Percentiles rank a stretch among this genome's conserved stretches.
Evolutionary conservation across 306 rosid genomes (phyloP).

Genomic region (Mimosa bimucronata): DNA sequence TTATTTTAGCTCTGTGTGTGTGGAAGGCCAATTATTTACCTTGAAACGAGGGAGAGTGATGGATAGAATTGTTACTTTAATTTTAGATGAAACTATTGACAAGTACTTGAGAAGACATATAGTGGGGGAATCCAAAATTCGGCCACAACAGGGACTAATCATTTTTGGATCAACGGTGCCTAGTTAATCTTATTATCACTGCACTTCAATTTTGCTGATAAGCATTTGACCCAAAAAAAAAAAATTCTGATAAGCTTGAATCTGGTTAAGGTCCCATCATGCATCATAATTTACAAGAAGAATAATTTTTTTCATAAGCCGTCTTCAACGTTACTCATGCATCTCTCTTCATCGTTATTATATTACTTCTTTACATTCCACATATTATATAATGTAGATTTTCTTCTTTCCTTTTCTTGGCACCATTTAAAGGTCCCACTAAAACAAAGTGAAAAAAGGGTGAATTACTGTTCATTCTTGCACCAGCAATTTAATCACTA

Average conservation of each 20-base stretch:
- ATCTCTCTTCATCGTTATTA: background rate
- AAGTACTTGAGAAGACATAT: background rate
- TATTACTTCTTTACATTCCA: background rate
- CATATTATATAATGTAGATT: background rate
- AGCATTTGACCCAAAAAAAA: no score
- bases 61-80: background rate
- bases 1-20: background rate
- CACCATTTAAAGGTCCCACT: slow-evolving; percentile 15
- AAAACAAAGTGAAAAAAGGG: background rate
- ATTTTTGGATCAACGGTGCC: background rate
- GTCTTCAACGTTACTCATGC: slow-evolving; percentile 14
- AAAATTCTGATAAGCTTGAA: background rate
- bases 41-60: background rate
- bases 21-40: background rate
- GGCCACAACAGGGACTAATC: background rate
- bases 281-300: background rate
- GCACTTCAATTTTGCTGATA: background rate
- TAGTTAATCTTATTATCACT: background rate
- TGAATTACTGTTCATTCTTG: no score
- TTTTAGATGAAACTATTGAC: background rate
- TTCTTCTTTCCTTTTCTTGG: slow-evolving; percentile 4
- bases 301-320: background rate
- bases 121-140: background rate
- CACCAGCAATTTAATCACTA: no score
- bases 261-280: background rate